These are phyloP conservation scores for Solanum paucissectum DNA, from an alignment of 257 asterid species.

Conservation along the genomic window DNA sequence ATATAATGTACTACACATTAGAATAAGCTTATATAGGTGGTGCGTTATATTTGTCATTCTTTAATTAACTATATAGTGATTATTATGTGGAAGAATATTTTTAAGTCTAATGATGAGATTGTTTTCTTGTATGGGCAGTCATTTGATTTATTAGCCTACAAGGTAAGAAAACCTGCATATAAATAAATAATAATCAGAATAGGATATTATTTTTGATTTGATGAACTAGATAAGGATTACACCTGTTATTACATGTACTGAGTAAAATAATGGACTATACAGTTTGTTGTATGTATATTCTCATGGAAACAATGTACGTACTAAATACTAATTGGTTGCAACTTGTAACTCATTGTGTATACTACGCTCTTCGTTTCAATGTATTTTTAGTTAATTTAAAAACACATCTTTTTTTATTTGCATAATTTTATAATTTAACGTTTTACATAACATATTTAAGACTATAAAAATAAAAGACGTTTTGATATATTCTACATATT, in stretches of 20 bases:
- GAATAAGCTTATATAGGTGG: background rate
- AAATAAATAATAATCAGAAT: background rate
- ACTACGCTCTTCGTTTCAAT: background rate
- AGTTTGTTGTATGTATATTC: background rate
- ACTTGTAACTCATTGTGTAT: background rate
- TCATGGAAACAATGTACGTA: background rate
- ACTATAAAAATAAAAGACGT: no score
- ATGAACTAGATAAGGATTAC: background rate
- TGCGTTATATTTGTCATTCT: background rate
- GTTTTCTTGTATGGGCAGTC: background rate
- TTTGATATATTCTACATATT: no score
- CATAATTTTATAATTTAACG: no score
- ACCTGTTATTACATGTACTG: background rate
- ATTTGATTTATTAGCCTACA: background rate
- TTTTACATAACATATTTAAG: no score
- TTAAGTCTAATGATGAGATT: background rate
- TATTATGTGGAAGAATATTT: background rate
- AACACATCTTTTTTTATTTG: background rate
- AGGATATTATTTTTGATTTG: background rate
- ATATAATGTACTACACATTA: background rate
- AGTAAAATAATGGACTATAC: background rate
- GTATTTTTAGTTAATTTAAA: no score
- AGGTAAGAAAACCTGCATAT: background rate
- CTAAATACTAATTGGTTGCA: background rate
- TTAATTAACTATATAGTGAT: background rate